Evolutionary conservation across 345 rosid species (phyloP).

Genomic region (Salix dunnii): DNA sequence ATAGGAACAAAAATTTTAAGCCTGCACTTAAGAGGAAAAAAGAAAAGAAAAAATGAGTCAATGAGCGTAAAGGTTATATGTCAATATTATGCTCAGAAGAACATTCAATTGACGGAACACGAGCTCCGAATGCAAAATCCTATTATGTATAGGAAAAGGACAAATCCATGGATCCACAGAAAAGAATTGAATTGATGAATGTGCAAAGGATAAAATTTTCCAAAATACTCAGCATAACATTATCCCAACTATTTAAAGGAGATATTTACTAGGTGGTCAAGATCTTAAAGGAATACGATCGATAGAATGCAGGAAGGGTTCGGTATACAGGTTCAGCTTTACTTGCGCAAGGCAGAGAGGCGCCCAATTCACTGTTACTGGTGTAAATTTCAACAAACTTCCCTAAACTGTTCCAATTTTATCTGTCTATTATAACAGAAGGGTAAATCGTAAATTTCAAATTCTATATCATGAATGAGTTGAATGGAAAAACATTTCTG

Average conservation of each 20-base stretch:
- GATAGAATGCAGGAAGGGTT: too few species aligned
- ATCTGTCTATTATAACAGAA: too few species aligned
- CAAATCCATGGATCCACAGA: not conserved
- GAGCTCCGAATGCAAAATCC: not conserved
- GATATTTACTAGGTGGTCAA: too few species aligned
- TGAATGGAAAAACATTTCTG: not conserved
- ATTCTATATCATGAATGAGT: not conserved
- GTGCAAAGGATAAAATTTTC: not conserved
- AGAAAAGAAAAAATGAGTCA: not conserved
- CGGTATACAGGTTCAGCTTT: too few species aligned
- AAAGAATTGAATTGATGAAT: not conserved
- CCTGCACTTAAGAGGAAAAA: slow-evolving; percentile 41
- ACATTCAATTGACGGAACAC: slow-evolving; percentile 1
- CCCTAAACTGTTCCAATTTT: not conserved
- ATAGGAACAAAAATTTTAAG: slow-evolving; percentile 81
- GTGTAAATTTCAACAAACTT: not conserved
- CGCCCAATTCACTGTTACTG: too few species aligned
- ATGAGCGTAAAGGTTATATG: not conserved
- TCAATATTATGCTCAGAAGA: not conserved
- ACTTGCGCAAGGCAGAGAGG: too few species aligned
- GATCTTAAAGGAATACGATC: too few species aligned
- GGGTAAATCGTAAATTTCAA: too few species aligned
- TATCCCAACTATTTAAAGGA: too few species aligned
- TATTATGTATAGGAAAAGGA: not conserved
- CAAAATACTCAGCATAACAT: not conserved